phyloP scores from a whole-genome alignment of 257 asterid genomes.

The Avicennia marina region DNA sequence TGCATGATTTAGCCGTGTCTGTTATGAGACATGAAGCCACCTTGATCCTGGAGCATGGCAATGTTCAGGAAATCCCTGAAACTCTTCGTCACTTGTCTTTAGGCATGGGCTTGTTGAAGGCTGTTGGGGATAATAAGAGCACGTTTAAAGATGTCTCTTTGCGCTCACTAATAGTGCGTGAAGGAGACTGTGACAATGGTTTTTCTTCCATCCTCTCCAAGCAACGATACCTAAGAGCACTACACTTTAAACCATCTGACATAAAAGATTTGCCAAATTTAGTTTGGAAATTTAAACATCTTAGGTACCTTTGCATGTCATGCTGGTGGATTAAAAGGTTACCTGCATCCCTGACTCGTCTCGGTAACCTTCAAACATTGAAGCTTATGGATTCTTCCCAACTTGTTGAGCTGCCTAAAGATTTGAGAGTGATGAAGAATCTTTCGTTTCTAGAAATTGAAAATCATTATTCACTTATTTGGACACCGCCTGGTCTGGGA shows the following conservation, averaged over 20 bases:
- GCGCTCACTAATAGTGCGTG: too few species aligned
- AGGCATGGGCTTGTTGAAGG: too few species aligned
- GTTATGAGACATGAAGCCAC: slow-evolving; percentile 26
- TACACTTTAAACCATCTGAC: background rate
- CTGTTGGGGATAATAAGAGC: too few species aligned
- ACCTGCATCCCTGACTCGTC: slow-evolving; percentile 20
- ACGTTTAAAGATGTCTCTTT: too few species aligned
- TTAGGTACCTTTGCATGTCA: slow-evolving; percentile 7
- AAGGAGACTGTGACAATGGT: too few species aligned
- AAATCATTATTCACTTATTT: background rate
- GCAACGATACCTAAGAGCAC: slow-evolving; percentile 22
- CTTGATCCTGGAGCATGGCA: background rate
- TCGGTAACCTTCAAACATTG: slow-evolving; percentile 24
- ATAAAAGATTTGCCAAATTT: background rate
- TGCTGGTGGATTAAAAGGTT: background rate
- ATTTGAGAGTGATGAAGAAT: slow-evolving; percentile 18
- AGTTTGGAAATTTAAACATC: slow-evolving; percentile 7
- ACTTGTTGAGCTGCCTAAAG: slow-evolving; percentile 18
- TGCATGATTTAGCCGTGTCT: slow-evolving; percentile 50
- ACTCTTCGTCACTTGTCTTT: slow-evolving; percentile 12
- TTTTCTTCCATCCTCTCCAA: too few species aligned
- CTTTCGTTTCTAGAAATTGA: slow-evolving; percentile 20
- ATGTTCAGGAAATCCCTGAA: background rate
- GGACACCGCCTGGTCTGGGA: slow-evolving; percentile 22
- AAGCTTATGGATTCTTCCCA: background rate